Percentiles rank a stretch among this genome's conserved stretches.
Evolutionary conservation across 129 eudicot genomes (phyloP).

Genomic region (Sambucus nigra): DNA sequence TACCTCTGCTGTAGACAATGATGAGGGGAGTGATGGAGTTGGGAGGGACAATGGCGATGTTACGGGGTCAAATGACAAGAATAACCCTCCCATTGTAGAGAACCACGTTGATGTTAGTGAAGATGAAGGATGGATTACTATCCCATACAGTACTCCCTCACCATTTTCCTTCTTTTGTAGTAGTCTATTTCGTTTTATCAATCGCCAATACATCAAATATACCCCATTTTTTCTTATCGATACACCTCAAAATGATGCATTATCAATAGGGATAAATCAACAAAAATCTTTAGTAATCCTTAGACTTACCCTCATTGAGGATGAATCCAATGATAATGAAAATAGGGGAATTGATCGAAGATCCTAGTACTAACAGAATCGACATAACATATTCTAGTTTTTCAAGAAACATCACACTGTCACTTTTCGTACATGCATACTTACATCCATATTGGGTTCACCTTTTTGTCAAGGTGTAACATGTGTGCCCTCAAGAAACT

Average conservation of each 20-base stretch:
- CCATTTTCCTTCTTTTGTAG: constrained; percentile 8
- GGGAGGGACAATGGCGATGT: constrained; percentile 28
- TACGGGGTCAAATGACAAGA: constrained; percentile 19
- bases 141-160: constrained; percentile 56
- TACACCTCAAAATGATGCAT: too few species aligned
- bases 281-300: too few species aligned
- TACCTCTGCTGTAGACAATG: constrained; percentile 19
- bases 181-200: background rate
- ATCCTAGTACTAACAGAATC: too few species aligned
- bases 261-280: too few species aligned
- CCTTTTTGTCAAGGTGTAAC: background rate
- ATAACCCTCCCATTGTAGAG: constrained; percentile 24
- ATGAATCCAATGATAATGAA: too few species aligned
- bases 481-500: background rate
- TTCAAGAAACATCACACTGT: too few species aligned
- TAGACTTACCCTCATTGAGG: too few species aligned
- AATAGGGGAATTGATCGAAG: too few species aligned
- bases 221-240: too few species aligned
- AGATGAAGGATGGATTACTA: constrained; percentile 74
- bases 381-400: too few species aligned
- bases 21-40: constrained; percentile 24
- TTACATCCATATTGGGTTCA: background rate
- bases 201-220: too few species aligned
- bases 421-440: background rate
- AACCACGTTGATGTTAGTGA: constrained; percentile 70